Evolutionary conservation across 2,329 filamentous ascomycete species (phyloP).

Genomic region (Colletotrichum destructivum): DNA sequence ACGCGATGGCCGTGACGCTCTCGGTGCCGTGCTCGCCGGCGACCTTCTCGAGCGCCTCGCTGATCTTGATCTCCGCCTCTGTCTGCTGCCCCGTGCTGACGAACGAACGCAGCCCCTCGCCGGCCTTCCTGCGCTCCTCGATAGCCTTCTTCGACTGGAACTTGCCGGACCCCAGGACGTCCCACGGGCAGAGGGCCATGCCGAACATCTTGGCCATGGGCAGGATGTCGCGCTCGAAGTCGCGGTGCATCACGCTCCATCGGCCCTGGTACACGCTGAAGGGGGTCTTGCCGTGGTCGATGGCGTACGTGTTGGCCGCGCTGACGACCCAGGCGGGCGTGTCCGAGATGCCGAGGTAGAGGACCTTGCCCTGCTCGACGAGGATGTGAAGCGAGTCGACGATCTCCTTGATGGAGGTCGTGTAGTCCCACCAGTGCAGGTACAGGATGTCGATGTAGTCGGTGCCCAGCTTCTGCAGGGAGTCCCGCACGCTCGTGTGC

Average conservation of each 20-base stretch:
- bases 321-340: slow-evolving; percentile 58
- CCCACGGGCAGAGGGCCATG: slow-evolving; percentile 73
- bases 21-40: slow-evolving; percentile 69
- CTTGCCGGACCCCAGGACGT: slow-evolving; percentile 68
- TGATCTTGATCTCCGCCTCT: slow-evolving; percentile 66
- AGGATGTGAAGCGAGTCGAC: slow-evolving; percentile 59
- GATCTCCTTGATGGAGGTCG: slow-evolving; percentile 58
- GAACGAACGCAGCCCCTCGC: slow-evolving; percentile 56
- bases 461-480: slow-evolving; percentile 61
- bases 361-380: slow-evolving; percentile 57
- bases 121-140: slow-evolving; percentile 50
- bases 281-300: slow-evolving; percentile 52
- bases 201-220: slow-evolving; percentile 59
- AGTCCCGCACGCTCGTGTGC: slow-evolving; percentile 58
- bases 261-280: slow-evolving; percentile 58
- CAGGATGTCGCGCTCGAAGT: slow-evolving; percentile 59
- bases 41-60: slow-evolving; percentile 72
- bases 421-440: slow-evolving; percentile 62
- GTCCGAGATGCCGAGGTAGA: slow-evolving; percentile 59
- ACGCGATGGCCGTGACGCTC: slow-evolving; percentile 71
- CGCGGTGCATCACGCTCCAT: slow-evolving; percentile 53
- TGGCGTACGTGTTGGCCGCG: slow-evolving; percentile 57
- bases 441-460: slow-evolving; percentile 62
- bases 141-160: slow-evolving; percentile 60
- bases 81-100: slow-evolving; percentile 52